Evolutionary conservation across 805 yeast species (phyloP), one percentile per base, ranked within the genome.

Genomic region (Nakazawaea holstii): DNA sequence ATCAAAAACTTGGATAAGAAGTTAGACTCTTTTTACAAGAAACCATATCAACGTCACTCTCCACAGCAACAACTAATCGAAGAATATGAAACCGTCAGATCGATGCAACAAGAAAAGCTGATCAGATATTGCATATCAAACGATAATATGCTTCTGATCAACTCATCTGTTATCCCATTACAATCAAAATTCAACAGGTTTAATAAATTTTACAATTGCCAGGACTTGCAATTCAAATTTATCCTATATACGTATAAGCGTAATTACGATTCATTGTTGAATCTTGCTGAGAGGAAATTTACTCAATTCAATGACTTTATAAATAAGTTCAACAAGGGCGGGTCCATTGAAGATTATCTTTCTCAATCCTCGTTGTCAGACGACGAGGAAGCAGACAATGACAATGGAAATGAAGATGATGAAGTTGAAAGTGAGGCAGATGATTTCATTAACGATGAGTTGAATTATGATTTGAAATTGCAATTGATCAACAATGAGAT

Each of bases 71-170:
- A 26, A 14, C 17, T 41, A 26, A 9, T 44, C 20, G 11, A 37
- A 14, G 38, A 31, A 9, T 45, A 45, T 39, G n/a, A 32, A 13
- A 13, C 11, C 13, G 13, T 45, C 20, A 39, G 43, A 33, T 2
- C n/a, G 3, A 8, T 46, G 13, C 49, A 46, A 40, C 41, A 40
- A 10, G 49, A 46, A 29, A 28, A 29, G 15, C 42, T 46, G 49
- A 31, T 46, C 8, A 28, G 49, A 35, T 40, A 35, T 24, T 40
- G 37, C 28, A 26, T 46, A 9, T 14, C 49, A 7, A 39, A 30
- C n/a, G 45, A 46, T 13, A 40, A 33, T 10, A 35, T 40, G 37
- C 26, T 32, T n/a, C 49, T 46, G 49, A 35, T 46, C 9, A 40
- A 40, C 24, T 20, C 43, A 8, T 30, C 27, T 6, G n/a, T 27